These are phyloP conservation scores for Lactifluus volemus DNA, from an alignment of 768 basidiomycete genomes.

Conservation along the genomic window DNA sequence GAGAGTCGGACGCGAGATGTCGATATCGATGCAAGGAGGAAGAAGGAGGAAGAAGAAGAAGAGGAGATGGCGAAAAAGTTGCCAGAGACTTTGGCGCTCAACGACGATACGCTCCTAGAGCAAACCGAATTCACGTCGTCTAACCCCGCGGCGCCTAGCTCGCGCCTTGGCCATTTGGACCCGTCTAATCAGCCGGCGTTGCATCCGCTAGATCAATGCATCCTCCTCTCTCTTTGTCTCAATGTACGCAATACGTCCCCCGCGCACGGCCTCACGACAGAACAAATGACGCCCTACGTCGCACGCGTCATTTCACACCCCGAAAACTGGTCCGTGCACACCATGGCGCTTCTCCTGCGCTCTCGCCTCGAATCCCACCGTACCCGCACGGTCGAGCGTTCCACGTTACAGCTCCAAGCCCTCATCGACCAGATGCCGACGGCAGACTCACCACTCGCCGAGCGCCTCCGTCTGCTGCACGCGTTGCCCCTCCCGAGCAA, in stretches of 20 bases:
- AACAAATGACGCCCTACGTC: constrained; percentile 92
- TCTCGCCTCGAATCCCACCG: constrained; percentile 84
- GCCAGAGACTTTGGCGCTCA: constrained; percentile 76
- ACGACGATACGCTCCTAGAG: constrained; percentile 95
- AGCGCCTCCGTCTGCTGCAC: constrained; percentile 76
- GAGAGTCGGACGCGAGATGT: constrained; percentile 47
- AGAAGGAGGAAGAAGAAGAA: constrained; percentile 5
- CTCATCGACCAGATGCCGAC: constrained; percentile 96
- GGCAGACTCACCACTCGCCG: constrained; percentile 60
- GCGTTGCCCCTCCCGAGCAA: constrained; percentile 74
- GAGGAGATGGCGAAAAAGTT: constrained; percentile 25
- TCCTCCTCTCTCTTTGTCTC: constrained; percentile 84
- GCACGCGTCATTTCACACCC: constrained; percentile 84
- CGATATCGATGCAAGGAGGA: background rate
- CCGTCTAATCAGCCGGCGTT: constrained; percentile 79
- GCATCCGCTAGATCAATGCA: constrained; percentile 89
- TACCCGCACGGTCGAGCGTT: constrained; percentile 88
- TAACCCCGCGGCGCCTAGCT: constrained; percentile 35
- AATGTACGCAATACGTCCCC: constrained; percentile 88
- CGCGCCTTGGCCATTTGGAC: constrained; percentile 60
- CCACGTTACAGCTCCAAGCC: constrained; percentile 88
- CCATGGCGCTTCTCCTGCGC: constrained; percentile 90
- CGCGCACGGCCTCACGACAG: constrained; percentile 78
- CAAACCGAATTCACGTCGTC: constrained; percentile 87
- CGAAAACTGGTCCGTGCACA: constrained; percentile 92